These are phyloP conservation scores for Xylariaceae sp. DNA, from an alignment of 2,329 filamentous ascomycete species.

Conservation along the genomic window DNA sequence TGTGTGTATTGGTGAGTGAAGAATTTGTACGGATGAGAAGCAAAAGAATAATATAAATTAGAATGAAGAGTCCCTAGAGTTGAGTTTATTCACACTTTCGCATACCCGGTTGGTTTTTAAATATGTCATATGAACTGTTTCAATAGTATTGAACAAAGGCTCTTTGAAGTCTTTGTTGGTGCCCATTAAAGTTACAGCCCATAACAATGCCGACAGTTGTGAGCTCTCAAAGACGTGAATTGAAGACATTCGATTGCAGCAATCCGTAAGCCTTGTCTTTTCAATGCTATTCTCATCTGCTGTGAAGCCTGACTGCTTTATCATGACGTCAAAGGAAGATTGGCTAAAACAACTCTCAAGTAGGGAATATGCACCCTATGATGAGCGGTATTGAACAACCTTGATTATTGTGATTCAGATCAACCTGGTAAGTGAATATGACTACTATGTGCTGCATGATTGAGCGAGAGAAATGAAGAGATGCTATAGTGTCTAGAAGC, in stretches of 20 bases:
- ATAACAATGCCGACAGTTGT: neutral
- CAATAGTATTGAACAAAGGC: neutral
- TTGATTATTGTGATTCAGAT: too few relatives aligned
- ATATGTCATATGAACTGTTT: slow-evolving; percentile 7
- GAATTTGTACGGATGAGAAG: neutral
- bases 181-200: slow-evolving; percentile 5
- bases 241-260: too few relatives aligned
- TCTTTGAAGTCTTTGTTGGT: slow-evolving; percentile 13
- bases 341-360: too few relatives aligned
- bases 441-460: too few relatives aligned
- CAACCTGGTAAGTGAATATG: too few relatives aligned
- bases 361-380: too few relatives aligned
- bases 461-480: too few relatives aligned
- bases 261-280: too few relatives aligned
- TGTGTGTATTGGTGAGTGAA: neutral
- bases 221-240: slow-evolving; percentile 3
- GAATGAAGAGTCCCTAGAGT: neutral
- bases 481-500: too few relatives aligned
- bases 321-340: too few relatives aligned
- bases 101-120: slow-evolving; percentile 9
- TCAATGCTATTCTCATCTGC: slow-evolving; percentile 15
- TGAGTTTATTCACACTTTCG: neutral
- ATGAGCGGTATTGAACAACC: too few relatives aligned
- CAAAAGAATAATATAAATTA: neutral
- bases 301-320: too few relatives aligned